phyloP scores from a whole-genome alignment of 129 eudicot species.

The Daucus carota region DNA sequence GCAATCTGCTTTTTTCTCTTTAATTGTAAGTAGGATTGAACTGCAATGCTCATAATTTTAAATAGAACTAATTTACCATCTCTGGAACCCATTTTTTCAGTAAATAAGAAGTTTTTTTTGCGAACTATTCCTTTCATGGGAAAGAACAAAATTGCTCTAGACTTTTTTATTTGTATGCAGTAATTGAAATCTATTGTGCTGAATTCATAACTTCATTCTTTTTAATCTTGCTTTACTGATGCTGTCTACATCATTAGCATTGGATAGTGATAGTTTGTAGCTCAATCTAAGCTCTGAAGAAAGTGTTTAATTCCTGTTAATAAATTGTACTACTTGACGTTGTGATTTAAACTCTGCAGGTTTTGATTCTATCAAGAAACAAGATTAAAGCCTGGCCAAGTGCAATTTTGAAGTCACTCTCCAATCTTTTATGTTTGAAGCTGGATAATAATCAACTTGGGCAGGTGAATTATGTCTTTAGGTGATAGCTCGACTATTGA shows the following conservation, averaged over 20 bases:
- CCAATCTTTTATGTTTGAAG: conserved; percentile 68
- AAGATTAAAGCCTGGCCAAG: conserved; percentile 87
- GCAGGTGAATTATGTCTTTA: conserved; percentile 39
- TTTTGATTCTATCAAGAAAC: conserved; percentile 80
- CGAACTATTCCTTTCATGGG: neutral
- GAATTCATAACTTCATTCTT: neutral
- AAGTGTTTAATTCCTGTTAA: neutral
- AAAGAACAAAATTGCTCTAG: neutral
- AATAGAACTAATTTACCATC: neutral
- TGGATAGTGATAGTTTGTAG: neutral
- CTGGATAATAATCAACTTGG: conserved; percentile 69
- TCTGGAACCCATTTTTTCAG: neutral
- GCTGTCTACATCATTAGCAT: neutral
- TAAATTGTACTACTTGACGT: conserved; percentile 1
- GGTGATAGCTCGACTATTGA: neutral
- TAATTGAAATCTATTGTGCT: neutral
- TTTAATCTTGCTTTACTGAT: neutral
- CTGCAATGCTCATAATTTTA: neutral
- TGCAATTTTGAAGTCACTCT: conserved; percentile 59
- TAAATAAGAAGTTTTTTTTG: neutral
- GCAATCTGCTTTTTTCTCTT: neutral
- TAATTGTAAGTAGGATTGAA: neutral
- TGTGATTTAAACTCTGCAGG: conserved; percentile 34
- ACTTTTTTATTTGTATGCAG: neutral
- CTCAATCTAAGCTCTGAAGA: neutral